Conservation (phyloP, 1,284 basidiomycete genomes). For the Fomitopsis palustris region DNA sequence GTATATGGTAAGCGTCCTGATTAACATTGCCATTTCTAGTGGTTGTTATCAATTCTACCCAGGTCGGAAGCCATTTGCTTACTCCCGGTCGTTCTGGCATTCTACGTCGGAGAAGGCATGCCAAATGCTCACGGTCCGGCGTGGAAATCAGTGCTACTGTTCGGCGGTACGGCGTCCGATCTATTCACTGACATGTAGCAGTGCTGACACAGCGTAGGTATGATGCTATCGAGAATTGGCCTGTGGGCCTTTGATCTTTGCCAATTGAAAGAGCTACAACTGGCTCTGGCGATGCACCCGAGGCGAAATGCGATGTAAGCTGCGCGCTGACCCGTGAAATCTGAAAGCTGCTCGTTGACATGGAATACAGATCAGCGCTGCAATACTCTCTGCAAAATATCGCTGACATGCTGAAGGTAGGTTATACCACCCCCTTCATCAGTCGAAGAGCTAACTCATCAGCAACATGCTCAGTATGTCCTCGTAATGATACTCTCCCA, state of each 20-base stretch:
- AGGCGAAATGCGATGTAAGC: slow-evolving; percentile 36
- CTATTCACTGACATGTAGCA: neutral
- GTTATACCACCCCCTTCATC: neutral
- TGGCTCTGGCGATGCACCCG: slow-evolving; percentile 36
- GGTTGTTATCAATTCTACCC: neutral
- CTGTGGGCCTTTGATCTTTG: slow-evolving; percentile 51
- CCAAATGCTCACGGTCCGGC: slow-evolving; percentile 19
- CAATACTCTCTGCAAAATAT: slow-evolving; percentile 28
- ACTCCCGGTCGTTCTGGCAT: slow-evolving; percentile 36
- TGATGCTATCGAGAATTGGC: slow-evolving; percentile 46
- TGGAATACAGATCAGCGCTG: slow-evolving; percentile 16
- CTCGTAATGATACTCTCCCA: slow-evolving; percentile 25
- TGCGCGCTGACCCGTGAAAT: neutral
- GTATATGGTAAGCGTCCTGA: slow-evolving; percentile 34
- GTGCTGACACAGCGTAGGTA: slow-evolving; percentile 25
- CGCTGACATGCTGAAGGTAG: slow-evolving; percentile 24
- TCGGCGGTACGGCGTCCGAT: slow-evolving; percentile 30
- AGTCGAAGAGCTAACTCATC: neutral
- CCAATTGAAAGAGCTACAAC: slow-evolving; percentile 46
- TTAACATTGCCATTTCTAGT: neutral
- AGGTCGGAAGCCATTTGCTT: slow-evolving; percentile 40
- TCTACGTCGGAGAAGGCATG: slow-evolving; percentile 32
- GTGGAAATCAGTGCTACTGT: slow-evolving; percentile 37
- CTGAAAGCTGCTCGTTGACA: neutral
- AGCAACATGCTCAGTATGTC: slow-evolving; percentile 15